Evolutionary conservation across 2,329 filamentous ascomycete species (phyloP).

Genomic region (Nakataea oryzae): DNA sequence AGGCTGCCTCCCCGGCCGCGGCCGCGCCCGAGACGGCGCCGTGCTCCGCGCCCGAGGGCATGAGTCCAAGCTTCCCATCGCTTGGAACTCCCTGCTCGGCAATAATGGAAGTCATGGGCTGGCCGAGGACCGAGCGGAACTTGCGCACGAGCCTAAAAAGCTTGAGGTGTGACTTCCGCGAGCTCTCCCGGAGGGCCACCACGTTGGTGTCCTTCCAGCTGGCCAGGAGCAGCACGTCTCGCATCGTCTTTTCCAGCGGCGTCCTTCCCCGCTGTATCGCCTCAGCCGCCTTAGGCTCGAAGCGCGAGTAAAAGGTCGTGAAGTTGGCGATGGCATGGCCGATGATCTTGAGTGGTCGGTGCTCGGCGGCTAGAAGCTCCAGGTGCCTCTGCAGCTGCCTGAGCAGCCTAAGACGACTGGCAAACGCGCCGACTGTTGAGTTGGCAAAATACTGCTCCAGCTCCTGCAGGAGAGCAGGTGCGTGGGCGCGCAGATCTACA

Average conservation of each 20-base stretch:
- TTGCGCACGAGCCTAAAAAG: slow-evolving; percentile 86
- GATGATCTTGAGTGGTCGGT: slow-evolving; percentile 47
- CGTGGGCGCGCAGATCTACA: slow-evolving; percentile 51
- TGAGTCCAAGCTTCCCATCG: slow-evolving; percentile 16
- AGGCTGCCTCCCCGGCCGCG: slow-evolving; percentile 17
- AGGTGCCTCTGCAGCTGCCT: slow-evolving; percentile 56
- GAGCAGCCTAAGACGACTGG: slow-evolving; percentile 61
- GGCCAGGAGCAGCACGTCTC: slow-evolving; percentile 81
- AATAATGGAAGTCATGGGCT: slow-evolving; percentile 60
- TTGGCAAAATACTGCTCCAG: slow-evolving; percentile 70
- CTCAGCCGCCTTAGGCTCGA: slow-evolving; percentile 54
- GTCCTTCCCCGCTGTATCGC: slow-evolving; percentile 56
- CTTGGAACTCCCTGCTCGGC: slow-evolving; percentile 45
- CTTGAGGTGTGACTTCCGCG: slow-evolving; percentile 81
- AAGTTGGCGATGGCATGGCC: slow-evolving; percentile 64
- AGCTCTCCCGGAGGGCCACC: slow-evolving; percentile 76
- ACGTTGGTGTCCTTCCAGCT: slow-evolving; percentile 99
- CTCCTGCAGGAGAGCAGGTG: slow-evolving; percentile 59
- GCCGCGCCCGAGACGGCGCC: background rate
- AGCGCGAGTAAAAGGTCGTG: slow-evolving; percentile 63
- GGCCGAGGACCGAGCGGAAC: slow-evolving; percentile 69
- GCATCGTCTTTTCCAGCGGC: slow-evolving; percentile 82
- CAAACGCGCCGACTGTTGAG: slow-evolving; percentile 74
- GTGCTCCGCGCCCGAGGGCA: background rate
- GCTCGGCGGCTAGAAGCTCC: slow-evolving; percentile 46